Evolutionary conservation across 192 early-diverging fungal species (phyloP).

Genomic region (Backusella circina): DNA sequence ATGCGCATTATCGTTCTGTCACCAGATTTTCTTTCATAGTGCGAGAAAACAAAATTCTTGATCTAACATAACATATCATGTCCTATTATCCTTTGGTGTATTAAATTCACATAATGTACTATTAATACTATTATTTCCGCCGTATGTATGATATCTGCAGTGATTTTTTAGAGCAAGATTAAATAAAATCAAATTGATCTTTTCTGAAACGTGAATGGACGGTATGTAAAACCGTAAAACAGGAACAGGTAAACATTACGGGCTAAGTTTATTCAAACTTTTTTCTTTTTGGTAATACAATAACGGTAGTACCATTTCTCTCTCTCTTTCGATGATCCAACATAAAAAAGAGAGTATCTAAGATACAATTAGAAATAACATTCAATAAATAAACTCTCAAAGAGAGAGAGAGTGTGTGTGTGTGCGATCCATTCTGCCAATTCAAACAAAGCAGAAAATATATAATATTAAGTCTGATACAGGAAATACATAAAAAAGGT

Average conservation of each 20-base stretch:
- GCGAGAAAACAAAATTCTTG: too few species aligned
- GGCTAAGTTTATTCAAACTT: not conserved
- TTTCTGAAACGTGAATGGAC: conserved; percentile 1
- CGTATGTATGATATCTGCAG: not conserved
- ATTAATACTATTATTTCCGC: not conserved
- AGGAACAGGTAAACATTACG: not conserved
- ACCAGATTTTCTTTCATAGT: not conserved
- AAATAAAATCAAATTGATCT: not conserved
- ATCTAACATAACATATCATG: not conserved
- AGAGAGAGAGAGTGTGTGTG: too few species aligned
- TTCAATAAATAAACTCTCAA: too few species aligned
- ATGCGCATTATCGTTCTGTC: not conserved
- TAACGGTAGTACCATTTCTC: not conserved
- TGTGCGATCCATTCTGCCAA: not conserved
- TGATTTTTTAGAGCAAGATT: not conserved
- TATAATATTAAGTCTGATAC: not conserved
- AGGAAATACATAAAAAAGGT: not conserved
- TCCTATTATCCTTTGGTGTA: not conserved
- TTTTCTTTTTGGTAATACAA: not conserved
- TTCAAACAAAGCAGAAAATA: not conserved
- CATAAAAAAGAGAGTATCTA: not conserved
- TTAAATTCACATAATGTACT: not conserved
- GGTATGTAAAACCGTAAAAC: not conserved
- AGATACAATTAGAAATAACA: not conserved
- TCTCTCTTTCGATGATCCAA: not conserved